Base-by-base conservation (phyloP, 805 yeast species). In the Metschnikowia noctiluminum region DNA sequence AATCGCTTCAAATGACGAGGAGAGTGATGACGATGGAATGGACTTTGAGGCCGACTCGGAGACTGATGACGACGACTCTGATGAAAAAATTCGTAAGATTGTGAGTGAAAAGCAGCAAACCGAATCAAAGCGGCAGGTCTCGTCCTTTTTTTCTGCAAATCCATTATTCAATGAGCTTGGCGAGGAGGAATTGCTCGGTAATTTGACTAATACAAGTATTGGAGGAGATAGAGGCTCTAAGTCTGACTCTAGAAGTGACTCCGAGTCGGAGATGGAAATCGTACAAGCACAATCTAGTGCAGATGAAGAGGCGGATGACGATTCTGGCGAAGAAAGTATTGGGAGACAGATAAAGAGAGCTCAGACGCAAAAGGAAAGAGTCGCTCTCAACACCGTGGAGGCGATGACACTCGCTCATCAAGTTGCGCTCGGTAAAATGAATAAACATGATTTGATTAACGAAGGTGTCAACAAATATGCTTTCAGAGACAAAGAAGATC, bases 371-470 rank as follows among this genome's bases (percentile, higher is more conserved):
- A 71, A 79, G 50, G 76, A 80, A 45, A 85, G 81, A 51, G 82
- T 89, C 43, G 96, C 89, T 54, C 73, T 91, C 51, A 95, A 94
- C 15, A 90, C 97, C 1, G 96, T 87, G 1, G 96, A 90, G 65
- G 97, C 97, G 6, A 94, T 94, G 99, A 94, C 99, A 0, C 73
- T 94, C 60, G 99, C 99, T 0, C 99, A 94, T 64, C 90, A 94
- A 68, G 76, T 94, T 36, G 99, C 98, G 0, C 68, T 89, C 27
- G 97, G 97, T 9, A 90, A 89, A 61, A 87, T 77, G 73, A 81
- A 84, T 43, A 90, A 85, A 63, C 85, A 88, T 59, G 96, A 90
- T 61, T 73, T 92, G 48, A 73, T 89, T n/a, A 89, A 90, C 61
- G 97, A 94, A 60, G 97, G 97, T 37, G 88, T 87, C 68, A 89